Conservation (phyloP, 306 rosid species). For the Vigna trinervia region DNA sequence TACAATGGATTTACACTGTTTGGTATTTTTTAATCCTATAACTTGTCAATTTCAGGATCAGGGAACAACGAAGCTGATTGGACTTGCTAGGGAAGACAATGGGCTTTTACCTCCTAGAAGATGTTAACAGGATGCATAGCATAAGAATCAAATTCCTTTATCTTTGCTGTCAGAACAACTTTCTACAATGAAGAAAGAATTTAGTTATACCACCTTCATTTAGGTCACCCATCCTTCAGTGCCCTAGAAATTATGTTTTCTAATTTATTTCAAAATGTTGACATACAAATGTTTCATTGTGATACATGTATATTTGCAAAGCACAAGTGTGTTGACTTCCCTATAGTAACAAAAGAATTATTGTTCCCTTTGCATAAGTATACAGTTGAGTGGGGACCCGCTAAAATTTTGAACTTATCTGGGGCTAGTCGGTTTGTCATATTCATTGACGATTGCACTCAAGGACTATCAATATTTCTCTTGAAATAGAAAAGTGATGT, state of each 20-base stretch:
- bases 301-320: background rate
- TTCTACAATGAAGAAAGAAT: background rate
- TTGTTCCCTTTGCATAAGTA: background rate
- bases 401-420: background rate
- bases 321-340: background rate
- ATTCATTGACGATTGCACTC: background rate
- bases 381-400: background rate
- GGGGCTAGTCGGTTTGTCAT: background rate
- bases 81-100: too few relatives aligned
- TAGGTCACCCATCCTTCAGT: background rate
- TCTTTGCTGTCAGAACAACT: background rate
- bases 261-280: background rate
- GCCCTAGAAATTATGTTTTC: background rate
- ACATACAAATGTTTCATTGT: background rate
- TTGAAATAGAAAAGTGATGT: background rate
- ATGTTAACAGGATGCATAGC: background rate
- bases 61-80: too few relatives aligned
- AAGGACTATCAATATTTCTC: background rate
- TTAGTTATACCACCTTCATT: background rate
- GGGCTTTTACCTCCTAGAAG: background rate
- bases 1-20: too few relatives aligned
- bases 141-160: background rate
- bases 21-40: too few relatives aligned
- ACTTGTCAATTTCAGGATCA: too few relatives aligned
- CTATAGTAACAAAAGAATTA: background rate